These are phyloP conservation scores for Coleophoma eucalyptorum DNA, from an alignment of 2,329 filamentous ascomycete species.

Conservation along the genomic window DNA sequence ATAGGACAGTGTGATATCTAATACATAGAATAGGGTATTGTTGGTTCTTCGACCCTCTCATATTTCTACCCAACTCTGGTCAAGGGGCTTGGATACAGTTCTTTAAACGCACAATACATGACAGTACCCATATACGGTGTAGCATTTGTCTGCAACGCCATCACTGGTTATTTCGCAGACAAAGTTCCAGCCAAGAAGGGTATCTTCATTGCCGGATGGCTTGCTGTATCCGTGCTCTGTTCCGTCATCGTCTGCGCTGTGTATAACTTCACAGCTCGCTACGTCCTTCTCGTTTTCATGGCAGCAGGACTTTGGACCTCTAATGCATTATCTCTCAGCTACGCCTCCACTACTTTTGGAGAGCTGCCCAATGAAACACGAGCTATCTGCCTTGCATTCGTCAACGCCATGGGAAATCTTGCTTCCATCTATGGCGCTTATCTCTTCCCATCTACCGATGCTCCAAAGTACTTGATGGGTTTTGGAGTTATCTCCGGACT, in stretches of 20 bases:
- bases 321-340: conserved; percentile 43
- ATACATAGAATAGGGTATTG: conserved; percentile 15
- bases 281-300: conserved; percentile 45
- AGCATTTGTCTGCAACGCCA: conserved; percentile 40
- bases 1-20: conserved; percentile 8
- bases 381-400: conserved; percentile 41
- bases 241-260: conserved; percentile 28
- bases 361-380: conserved; percentile 40
- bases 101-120: conserved; percentile 42
- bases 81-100: conserved; percentile 43
- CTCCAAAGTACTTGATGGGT: conserved; percentile 38
- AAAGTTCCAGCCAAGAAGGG: conserved; percentile 37
- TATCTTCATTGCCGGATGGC: conserved; percentile 40
- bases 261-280: conserved; percentile 42
- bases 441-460: conserved; percentile 40
- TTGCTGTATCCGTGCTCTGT: conserved; percentile 28
- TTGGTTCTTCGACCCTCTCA: conserved; percentile 42
- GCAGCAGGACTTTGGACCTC: conserved; percentile 45
- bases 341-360: conserved; percentile 43
- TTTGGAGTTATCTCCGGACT: conserved; percentile 33
- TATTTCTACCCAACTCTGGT: conserved; percentile 53
- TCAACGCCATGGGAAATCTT: conserved; percentile 46
- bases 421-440: conserved; percentile 47
- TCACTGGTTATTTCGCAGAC: conserved; percentile 41
- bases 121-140: conserved; percentile 42